A percentile compares a stretch with the other conserved stretches of the same genome.
Evolutionary conservation across 352 stramenopile species (phyloP).

Genomic region (Phytophthora capsici): DNA sequence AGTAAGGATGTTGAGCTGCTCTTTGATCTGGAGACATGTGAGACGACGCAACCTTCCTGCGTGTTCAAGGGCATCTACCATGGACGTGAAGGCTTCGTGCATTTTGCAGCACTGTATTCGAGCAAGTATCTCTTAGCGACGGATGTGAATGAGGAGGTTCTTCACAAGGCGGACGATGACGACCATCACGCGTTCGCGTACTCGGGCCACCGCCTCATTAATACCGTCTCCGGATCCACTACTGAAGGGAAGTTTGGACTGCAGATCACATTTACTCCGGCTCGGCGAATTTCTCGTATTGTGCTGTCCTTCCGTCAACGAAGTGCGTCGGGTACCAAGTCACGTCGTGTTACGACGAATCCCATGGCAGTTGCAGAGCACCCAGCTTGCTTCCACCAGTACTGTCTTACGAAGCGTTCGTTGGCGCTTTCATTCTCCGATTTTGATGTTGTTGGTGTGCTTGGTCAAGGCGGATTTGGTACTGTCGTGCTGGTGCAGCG

Average conservation of each 20-base stretch:
- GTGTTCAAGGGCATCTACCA: slow-evolving; percentile 91
- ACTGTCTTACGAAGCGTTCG: slow-evolving; percentile 82
- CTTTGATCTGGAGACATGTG: slow-evolving; percentile 84
- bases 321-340: slow-evolving; percentile 42
- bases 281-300: slow-evolving; percentile 81
- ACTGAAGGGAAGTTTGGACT: slow-evolving; percentile 78
- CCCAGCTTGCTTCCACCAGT: slow-evolving; percentile 82
- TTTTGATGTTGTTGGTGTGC: slow-evolving; percentile 86
- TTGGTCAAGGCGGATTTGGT: slow-evolving; percentile 80
- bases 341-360: slow-evolving; percentile 69
- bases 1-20: slow-evolving; percentile 87
- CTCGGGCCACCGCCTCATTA: slow-evolving; percentile 63
- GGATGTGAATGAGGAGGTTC: slow-evolving; percentile 54
- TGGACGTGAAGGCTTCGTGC: slow-evolving; percentile 83
- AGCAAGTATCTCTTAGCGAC: slow-evolving; percentile 80
- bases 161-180: slow-evolving; percentile 71
- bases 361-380: slow-evolving; percentile 83
- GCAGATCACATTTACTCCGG: slow-evolving; percentile 85
- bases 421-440: slow-evolving; percentile 85
- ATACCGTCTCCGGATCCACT: slow-evolving; percentile 80
- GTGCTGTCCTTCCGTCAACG: slow-evolving; percentile 86
- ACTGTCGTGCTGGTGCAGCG: slow-evolving; percentile 85
- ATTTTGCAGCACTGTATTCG: slow-evolving; percentile 81
- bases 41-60: slow-evolving; percentile 75
- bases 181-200: slow-evolving; percentile 77